Evolutionary conservation across 352 stramenopile genomes (phyloP), one percentile per base, ranked within the genome.

Genomic region (Pythium angustatum): DNA sequence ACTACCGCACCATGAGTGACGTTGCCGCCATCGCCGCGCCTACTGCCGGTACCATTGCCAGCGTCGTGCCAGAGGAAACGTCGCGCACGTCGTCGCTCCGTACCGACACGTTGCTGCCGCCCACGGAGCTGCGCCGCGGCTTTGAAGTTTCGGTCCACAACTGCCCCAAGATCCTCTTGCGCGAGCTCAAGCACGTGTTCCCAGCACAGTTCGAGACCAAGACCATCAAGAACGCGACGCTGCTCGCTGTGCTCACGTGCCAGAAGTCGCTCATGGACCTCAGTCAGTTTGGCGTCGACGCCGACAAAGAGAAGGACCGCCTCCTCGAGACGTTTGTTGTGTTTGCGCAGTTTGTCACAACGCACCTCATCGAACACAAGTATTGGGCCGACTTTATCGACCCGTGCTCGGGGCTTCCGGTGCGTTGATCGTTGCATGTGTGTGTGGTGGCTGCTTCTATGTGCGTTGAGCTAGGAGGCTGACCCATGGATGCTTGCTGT

Each of bases 371-470:
- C 41, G 75, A 72, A 24, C 77, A 75, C 33, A 83, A 90, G 17
- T 97, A 89, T 73, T 99, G 94, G 94, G 94, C 94, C 17, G 96
- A 99, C 79, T 99, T 96, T 71, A 99, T 98, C 73, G 96, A 99
- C 82, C 96, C 96, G 24, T 99, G 96, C 76, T 98, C 90, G 10
- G 96, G 96, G 2, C 78, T 99, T 48, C 96, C 96, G 58, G 83
- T 93, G 68, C 58, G 78, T 76, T 26, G 51, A 19, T 17, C 15
- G 8, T 45, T 30, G 11, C 38, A 6, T 44, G 33, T 14, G 33
- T 14, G 33, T 14, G 22, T 31, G 40, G 17, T 27, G 52, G 40
- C 31, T 62, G 34, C n/a, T n/a, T n/a, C n/a, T n/a, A n/a, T 27
- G 38, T 22, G 38, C 1, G 22, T 45, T 12, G 38, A 24, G n/a